Evolutionary conservation across 345 rosid species (phyloP), one percentile per base, ranked within the genome.

Genomic region (Fremontodendron californicum): DNA sequence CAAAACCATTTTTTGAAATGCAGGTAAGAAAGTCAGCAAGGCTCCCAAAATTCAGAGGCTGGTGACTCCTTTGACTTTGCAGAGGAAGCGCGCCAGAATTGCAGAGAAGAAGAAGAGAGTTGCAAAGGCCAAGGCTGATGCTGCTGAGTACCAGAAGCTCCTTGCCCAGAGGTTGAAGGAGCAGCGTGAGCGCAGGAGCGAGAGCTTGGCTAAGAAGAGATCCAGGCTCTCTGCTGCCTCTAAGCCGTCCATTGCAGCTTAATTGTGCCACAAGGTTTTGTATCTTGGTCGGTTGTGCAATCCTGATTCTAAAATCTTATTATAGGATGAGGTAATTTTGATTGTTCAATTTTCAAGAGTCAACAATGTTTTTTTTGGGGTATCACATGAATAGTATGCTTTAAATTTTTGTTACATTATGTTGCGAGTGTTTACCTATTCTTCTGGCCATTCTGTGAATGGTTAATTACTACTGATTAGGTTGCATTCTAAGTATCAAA

Each of bases 31-130:
- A 79, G 94, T 82, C 4, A 94, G 97, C 83, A 94, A 92, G 80
- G 97, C 97, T 48, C 98, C 98, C 0, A 92, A 92, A 82, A 92
- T 92, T 75, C 98, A 92, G 92, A 88, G 98, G 86, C 83, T 93
- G 77, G 95, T 92, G 57, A 94, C 93, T n/a, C 97, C 98, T 16
- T 52, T 92, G 88, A 92, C 96, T 2, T 82, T 92, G 78, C 98
- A 92, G 78, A 88, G 96, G 92, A 94, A 94, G 91, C 87, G 94
- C 0, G 78, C 89, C 0, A 90, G 97, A 86, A 86, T 91, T 79
- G 81, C 94, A 5, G 93, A 89, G 54, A 92, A 94, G 90, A 94
- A 94, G 92, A 91, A 87, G 91, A 89, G 92, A 78, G 86, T 90
- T 65, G 89, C 91, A 0, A 94, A 92, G 94, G 95, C 98, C 73